A percentile compares a stretch with the other conserved stretches of the same genome.
These are phyloP conservation scores for Leccinum subgranulosum DNA, from an alignment of 768 basidiomycete species.

Conservation along the genomic window DNA sequence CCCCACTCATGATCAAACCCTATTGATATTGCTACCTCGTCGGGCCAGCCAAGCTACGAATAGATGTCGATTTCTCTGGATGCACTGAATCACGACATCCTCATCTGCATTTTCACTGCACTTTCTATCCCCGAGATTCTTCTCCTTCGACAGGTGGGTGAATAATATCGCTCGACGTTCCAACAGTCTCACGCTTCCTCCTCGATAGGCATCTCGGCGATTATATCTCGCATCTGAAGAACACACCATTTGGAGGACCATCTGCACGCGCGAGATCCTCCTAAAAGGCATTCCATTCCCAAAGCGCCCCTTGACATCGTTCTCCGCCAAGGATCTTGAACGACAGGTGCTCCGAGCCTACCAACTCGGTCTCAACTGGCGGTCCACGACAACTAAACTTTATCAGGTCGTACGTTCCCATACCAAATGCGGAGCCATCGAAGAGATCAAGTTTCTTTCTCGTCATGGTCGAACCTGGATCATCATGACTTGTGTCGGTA, in stretches of 20 bases:
- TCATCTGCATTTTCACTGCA: constrained; percentile 34
- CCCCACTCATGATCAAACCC: background rate
- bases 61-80: constrained; percentile 21
- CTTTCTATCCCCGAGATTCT: constrained; percentile 43
- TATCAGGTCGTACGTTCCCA: constrained; percentile 15
- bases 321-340: constrained; percentile 45
- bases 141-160: constrained; percentile 39
- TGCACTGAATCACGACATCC: constrained; percentile 36
- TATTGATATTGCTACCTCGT: background rate
- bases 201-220: constrained; percentile 49
- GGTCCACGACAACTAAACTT: constrained; percentile 19
- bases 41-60: background rate
- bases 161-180: background rate
- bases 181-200: background rate
- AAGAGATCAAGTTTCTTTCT: constrained; percentile 53
- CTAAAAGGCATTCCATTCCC: constrained; percentile 51
- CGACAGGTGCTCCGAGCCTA: constrained; percentile 42
- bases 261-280: constrained; percentile 43
- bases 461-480: constrained; percentile 43
- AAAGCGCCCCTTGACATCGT: constrained; percentile 28
- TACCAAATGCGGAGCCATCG: constrained; percentile 42
- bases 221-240: constrained; percentile 42
- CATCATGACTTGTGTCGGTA: constrained; percentile 52
- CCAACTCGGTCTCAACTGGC: constrained; percentile 51
- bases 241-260: constrained; percentile 56